These are phyloP conservation scores for Globisporangium okanoganense DNA, from an alignment of 352 stramenopile genomes.

Conservation along the genomic window DNA sequence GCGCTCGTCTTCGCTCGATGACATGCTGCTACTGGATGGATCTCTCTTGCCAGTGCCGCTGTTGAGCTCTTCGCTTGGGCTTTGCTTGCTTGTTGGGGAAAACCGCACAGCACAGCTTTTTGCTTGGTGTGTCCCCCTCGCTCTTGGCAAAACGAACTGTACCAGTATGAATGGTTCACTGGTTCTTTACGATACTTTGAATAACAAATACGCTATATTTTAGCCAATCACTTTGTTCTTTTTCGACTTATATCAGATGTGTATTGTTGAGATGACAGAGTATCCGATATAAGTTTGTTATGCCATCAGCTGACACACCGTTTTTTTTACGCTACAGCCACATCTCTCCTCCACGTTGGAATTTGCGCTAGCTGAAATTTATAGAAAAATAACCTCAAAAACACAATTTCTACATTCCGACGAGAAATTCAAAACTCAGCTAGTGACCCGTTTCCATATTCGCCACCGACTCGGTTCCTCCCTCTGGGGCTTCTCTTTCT, in stretches of 20 bases:
- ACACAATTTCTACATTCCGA: neutral
- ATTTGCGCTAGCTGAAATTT: no score
- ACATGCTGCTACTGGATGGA: slow-evolving; percentile 40
- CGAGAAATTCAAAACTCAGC: neutral
- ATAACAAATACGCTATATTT: no score
- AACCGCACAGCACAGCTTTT: neutral
- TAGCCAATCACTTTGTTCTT: no score
- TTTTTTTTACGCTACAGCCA: no score
- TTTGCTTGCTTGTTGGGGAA: slow-evolving; percentile 5
- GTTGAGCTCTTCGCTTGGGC: no score
- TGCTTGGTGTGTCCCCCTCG: slow-evolving; percentile 1
- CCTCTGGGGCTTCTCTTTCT: neutral
- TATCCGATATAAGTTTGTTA: no score
- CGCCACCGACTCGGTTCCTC: neutral
- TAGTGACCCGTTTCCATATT: neutral
- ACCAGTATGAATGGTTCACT: neutral
- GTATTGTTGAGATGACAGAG: no score
- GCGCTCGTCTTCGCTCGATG: slow-evolving; percentile 84
- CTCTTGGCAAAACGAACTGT: neutral
- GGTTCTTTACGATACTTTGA: no score
- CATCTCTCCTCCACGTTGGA: no score
- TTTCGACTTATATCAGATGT: no score
- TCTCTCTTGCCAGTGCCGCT: neutral
- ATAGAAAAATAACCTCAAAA: neutral
- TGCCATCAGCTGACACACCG: no score